Base-by-base conservation (phyloP, 192 early-diverging fungal genomes). In the Umbelopsis sp. region DNA sequence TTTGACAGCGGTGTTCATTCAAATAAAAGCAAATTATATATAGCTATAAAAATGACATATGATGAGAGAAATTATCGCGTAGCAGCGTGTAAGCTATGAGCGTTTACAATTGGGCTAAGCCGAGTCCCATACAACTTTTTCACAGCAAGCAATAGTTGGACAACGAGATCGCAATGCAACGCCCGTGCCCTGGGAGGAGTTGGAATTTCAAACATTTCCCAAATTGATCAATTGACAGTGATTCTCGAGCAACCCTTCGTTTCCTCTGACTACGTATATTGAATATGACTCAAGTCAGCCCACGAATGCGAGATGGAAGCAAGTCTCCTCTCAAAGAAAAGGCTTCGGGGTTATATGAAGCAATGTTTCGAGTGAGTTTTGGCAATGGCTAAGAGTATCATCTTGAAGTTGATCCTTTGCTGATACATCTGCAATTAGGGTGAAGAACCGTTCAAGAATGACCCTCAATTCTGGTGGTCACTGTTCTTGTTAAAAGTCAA, bases 401-500 rank as follows among this genome's bases (percentile, higher is more conserved):
- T 27, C 16, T 58, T 12, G 8, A 37, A 25, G 27, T 12, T 44
- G 45, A 46, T 8, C 50, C 49, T 23, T 45, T 16, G 47, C 22
- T 51, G 15, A 37, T 68, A 37, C 23, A 37, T 18, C 12, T 12
- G n/a, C 49, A n/a, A n/a, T 48, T 66, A 84, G 82, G 82, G 82
- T 44, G 78, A 81, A 55, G 82, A 84, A 64, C 82, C 82, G 66
- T 71, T 74, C 1, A 66, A 70, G n/a, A 74, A 75, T 33, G 73
- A 79, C 45, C 73, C 82, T 2, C 69, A 84, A 33, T 84, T 84
- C 50, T 84, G 82, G 82, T 73, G 72, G 37, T 77, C 81, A 44
- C 55, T 84, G 33, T 84, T 84, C 48, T 51, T 84, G 20, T 75
- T 84, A 45, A 81, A 81, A 78, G 80, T 84, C 25, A 84, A 84